These are phyloP conservation scores for Buxus sempervirens DNA, from an alignment of 164 flowering plant genomes.

Conservation along the genomic window DNA sequence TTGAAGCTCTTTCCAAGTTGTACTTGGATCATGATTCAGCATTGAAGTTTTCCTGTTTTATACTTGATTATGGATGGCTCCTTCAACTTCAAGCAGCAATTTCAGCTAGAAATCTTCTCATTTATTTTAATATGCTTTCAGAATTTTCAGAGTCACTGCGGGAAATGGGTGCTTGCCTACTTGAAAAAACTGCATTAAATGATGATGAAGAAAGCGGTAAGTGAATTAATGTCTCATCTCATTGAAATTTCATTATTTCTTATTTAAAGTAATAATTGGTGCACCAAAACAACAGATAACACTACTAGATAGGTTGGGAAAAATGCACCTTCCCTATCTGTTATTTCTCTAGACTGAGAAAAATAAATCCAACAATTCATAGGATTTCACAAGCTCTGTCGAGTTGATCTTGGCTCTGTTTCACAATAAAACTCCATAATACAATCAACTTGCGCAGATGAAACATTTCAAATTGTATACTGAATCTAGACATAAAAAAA, in stretches of 20 bases:
- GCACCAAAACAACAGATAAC: neutral
- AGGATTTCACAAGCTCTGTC: neutral
- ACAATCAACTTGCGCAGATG: neutral
- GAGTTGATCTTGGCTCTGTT: neutral
- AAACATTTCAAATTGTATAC: neutral
- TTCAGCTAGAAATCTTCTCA: neutral
- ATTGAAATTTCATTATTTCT: neutral
- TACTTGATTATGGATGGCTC: neutral
- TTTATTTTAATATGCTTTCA: constrained; percentile 24
- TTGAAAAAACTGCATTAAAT: constrained; percentile 47
- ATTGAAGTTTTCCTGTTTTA: too few relatives aligned
- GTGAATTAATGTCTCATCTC: neutral
- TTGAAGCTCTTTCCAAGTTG: too few relatives aligned
- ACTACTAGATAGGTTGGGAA: neutral
- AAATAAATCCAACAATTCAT: neutral
- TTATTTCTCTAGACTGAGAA: too few relatives aligned
- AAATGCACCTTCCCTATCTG: neutral
- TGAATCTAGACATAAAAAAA: neutral
- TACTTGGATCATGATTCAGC: too few relatives aligned
- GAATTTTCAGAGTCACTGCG: constrained; percentile 71
- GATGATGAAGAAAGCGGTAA: constrained; percentile 56
- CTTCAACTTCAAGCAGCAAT: neutral
- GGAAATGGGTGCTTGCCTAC: constrained; percentile 68
- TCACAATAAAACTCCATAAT: neutral
- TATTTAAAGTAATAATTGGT: neutral